Base-by-base conservation (phyloP, 495 filamentous ascomycete species). In the Aspergillus biplanus region DNA sequence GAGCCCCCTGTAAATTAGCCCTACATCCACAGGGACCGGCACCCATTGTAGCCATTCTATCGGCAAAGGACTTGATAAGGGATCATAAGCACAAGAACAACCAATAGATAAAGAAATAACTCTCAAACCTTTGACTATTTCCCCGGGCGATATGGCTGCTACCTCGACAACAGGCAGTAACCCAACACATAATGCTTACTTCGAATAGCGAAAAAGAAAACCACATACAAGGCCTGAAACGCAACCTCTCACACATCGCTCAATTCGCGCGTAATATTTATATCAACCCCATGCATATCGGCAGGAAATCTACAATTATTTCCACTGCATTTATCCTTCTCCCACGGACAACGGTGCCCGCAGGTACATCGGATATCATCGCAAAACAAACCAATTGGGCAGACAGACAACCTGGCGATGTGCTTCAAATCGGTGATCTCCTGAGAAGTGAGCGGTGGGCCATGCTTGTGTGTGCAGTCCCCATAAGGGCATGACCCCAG, bases 271-370 rank as follows among this genome's bases (percentile, higher is more conserved):
- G 37, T 35, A 54, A 66, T 57, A 53, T 35, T 18, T n/a, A 50
- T 59, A 58, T 70, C 65, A 52, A 70, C 65, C n/a, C 42, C 58
- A 59, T 70, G 68, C 57, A 67, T 57, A n/a, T 32, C 39, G 13
- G 16, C 33, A n/a, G 59, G 55, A 39, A 70, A 70, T 55, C 53
- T 61, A 59, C 68, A 70, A 7, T 39, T 47, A 31, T 27, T 42
- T 4, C 55, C 37, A 0, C 6, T 0, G 49, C 60, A 62, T 12
- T 32, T 39, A 9, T 61, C 60, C 15, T 32, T 39, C 13, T 61
- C 60, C 15, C 52, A 52, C 35, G 61, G 62, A 68, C 72, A 74
- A 15, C 65, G 66, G 62, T 74, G 72, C 4, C 72, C 72, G 12
- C 50, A 66, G n/a, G 69, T 64, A 53, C 72, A 74, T n/a, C 56